Evolutionary conservation across 2,329 filamentous ascomycete genomes (phyloP), one percentile per base, ranked within the genome.

Genomic region (Neonectria faginata): DNA sequence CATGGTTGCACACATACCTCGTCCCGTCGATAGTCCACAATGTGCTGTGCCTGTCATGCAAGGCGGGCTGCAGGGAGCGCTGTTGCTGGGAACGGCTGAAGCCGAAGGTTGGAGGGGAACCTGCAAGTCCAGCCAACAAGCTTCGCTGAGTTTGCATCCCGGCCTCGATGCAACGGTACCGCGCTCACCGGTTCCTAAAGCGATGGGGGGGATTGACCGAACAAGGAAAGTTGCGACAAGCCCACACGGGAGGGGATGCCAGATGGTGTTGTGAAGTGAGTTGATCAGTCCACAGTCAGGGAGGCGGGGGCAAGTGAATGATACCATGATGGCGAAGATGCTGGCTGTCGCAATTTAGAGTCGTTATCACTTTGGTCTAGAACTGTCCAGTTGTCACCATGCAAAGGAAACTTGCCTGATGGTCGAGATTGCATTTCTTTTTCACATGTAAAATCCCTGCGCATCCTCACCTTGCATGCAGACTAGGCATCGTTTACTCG

Each of bases 71-170:
- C 45, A 56, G 52, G 31, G 20, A 42, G n/a, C 25, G 45, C 39
- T 33, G n/a, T 41, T 44, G 29, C 53, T 41, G 47, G 47, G 60
- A 52, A 53, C 54, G 54, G 60, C 60, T 62, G 60, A 62, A 54
- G 60, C 55, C 44, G 41, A 48, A 45, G 22, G 42, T 7, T 45
- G 20, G 44, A 48, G 22, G 44, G 44, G 44, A 33, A 36, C 29
- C 42, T 58, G 55, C 55, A 54, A 29, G 29, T 29, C 50, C 45
- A 59, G 55, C 44, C 25, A 55, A 45, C 50, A 39, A 31, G 50
- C 57, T 54, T 31, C 39, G 33, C 59, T 45, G 27, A 18, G 18
- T 31, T 27, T 5, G 8, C 9, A n/a, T 29, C 18, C 44, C 42
- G 12, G 18, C 29, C 33, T 54, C n/a, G 33, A 18, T 57, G 59